Percentiles rank a stretch among this genome's conserved stretches.
These are phyloP conservation scores for Cystofilobasidium macerans DNA, from an alignment of 768 basidiomycete genomes.

Conservation along the genomic window DNA sequence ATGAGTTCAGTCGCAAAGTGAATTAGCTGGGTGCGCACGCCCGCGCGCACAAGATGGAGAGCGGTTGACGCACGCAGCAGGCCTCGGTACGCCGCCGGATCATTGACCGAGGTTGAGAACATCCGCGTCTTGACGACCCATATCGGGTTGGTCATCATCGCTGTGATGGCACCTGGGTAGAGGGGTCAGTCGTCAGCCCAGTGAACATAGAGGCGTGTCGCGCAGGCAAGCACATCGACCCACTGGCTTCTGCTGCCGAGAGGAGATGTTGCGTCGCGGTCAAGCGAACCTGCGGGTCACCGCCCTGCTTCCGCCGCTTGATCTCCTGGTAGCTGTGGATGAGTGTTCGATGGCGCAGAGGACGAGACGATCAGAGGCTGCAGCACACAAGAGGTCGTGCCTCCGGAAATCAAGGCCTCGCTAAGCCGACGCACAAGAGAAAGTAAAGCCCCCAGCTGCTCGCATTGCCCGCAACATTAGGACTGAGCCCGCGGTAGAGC, in stretches of 20 bases:
- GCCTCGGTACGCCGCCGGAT: conserved; percentile 63
- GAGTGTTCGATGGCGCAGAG: not conserved
- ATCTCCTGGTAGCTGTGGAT: conserved; percentile 77
- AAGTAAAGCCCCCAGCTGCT: conserved; percentile 97
- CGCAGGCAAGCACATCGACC: conserved; percentile 40
- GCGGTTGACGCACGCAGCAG: conserved; percentile 67
- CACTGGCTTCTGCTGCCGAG: conserved; percentile 92
- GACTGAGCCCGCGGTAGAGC: conserved; percentile 75
- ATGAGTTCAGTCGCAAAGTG: not conserved
- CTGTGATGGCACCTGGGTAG: conserved; percentile 84
- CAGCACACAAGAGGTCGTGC: too few species aligned
- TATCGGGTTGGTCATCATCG: conserved; percentile 88
- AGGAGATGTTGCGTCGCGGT: conserved; percentile 70
- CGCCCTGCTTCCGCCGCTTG: conserved; percentile 58
- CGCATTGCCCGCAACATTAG: conserved; percentile 90
- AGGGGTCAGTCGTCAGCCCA: too few species aligned
- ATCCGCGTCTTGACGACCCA: conserved; percentile 97
- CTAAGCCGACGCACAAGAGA: conserved; percentile 65
- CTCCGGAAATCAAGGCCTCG: too few species aligned
- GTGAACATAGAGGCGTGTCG: not conserved
- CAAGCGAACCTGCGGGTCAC: conserved; percentile 55
- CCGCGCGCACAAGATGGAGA: too few species aligned
- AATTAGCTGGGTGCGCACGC: not conserved
- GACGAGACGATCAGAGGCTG: not conserved
- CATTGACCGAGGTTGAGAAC: conserved; percentile 66